These are phyloP conservation scores for Lentinula sp. DNA, from an alignment of 768 basidiomycete species.

Conservation along the genomic window DNA sequence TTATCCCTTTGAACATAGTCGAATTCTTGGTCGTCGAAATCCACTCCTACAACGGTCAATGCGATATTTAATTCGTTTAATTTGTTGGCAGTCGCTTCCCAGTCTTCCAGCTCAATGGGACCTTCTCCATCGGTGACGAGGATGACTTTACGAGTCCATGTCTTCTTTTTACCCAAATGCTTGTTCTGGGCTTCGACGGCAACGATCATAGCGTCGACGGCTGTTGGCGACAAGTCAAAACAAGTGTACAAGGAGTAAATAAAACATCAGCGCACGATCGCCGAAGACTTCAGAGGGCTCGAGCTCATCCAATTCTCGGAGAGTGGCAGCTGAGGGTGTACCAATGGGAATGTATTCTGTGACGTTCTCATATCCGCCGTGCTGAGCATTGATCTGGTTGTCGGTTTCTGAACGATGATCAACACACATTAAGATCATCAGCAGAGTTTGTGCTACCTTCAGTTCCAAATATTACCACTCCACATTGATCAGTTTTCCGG, in stretches of 20 bases:
- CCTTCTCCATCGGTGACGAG: conserved; percentile 84
- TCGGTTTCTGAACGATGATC: conserved; percentile 43
- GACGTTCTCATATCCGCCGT: conserved; percentile 72
- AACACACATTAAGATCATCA: neutral
- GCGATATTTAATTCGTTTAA: conserved; percentile 54
- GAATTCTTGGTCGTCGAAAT: conserved; percentile 74
- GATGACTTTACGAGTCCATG: conserved; percentile 82
- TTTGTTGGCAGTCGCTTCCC: conserved; percentile 62
- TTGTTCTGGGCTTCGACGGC: conserved; percentile 72
- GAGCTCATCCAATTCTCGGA: conserved; percentile 60
- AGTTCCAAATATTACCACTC: conserved; percentile 84
- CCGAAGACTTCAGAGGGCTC: conserved; percentile 50
- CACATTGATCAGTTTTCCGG: conserved; percentile 91
- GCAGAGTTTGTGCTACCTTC: conserved; percentile 40
- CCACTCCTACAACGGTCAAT: conserved; percentile 76
- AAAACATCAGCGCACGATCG: conserved; percentile 48
- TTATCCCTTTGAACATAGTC: conserved; percentile 65
- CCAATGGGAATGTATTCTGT: conserved; percentile 63
- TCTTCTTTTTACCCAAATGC: conserved; percentile 64
- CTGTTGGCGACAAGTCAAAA: conserved; percentile 26
- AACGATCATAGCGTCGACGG: conserved; percentile 84
- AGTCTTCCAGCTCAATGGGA: conserved; percentile 67
- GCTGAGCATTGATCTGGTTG: conserved; percentile 54
- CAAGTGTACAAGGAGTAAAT: neutral
- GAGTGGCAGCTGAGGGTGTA: conserved; percentile 58